Base-by-base conservation (phyloP, 345 rosid species). In the Pugionium dolabratum region DNA sequence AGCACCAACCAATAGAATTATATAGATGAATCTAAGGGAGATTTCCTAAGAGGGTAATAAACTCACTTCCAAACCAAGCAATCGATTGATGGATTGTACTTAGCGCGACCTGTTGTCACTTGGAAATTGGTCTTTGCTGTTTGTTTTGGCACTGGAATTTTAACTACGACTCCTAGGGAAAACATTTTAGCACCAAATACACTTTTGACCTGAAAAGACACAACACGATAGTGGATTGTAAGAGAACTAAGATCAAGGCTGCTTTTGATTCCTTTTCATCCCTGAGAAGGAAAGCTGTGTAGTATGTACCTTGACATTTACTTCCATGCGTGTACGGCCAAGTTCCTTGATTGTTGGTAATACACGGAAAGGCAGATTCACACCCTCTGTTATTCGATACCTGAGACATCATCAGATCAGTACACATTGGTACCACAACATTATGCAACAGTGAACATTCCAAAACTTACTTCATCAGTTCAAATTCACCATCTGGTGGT, bases 11-110 rank as follows among this genome's bases (percentile, higher is more conserved):
- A 29, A 18, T 49, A 36, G 33, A 42, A 26, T 39, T 40, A 42
- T 4, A 28, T 40, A 34, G 8, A 48, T 34, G 58, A 58, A 41
- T 9, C 52, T 9, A 32, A 33, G 6, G 43, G 6, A 58, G 25
- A 26, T 45, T 45, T 55, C 27, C 8, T 28, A 50, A 3, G 18
- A 59, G 45, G 8, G 25, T 40, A 9, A n/a, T 27, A 54, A 56
- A 81, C 99, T 87, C 72, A 89, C 98, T 95, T 95, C 99, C 99
- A 95, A 72, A 95, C 95, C 85, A 95, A 78, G 83, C 98, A 91
- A 76, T 95, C 97, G 62, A 87, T 82, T 40, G 97, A 73, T 58
- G 99, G 96, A 78, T 95, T 89, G 73, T 95, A 95, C 79, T 95
- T 95, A 5, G 98, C 99, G 50, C 91, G 87, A 70, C 99, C 99